Conservation (phyloP, 805 yeast genomes). For the Zygotorulaspora chibaensis region DNA sequence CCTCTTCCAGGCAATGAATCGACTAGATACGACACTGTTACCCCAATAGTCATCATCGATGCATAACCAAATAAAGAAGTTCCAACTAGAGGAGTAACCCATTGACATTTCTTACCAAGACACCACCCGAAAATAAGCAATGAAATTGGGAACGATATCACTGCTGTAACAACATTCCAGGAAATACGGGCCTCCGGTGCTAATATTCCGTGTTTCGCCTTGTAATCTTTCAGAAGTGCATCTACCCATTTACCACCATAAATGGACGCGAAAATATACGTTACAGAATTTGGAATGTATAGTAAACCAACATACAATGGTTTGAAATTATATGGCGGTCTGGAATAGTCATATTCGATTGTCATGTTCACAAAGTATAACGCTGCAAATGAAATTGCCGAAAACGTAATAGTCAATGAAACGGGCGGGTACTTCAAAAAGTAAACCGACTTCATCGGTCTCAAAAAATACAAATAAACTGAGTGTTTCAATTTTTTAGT, state of each 20-base stretch:
- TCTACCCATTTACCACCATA: constrained; percentile 82
- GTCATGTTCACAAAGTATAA: constrained; percentile 74
- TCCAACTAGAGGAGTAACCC: constrained; percentile 80
- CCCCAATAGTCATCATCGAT: constrained; percentile 78
- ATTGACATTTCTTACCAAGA: constrained; percentile 55
- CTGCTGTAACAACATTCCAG: constrained; percentile 65
- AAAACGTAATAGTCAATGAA: constrained; percentile 54
- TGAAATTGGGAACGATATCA: constrained; percentile 56
- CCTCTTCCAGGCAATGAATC: constrained; percentile 85
- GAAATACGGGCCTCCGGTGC: constrained; percentile 79
- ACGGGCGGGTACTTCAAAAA: constrained; percentile 74
- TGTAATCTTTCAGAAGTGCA: constrained; percentile 48
- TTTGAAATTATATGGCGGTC: constrained; percentile 65
- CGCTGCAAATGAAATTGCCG: constrained; percentile 67
- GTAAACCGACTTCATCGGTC: constrained; percentile 59
- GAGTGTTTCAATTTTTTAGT: constrained; percentile 23
- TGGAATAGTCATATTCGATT: constrained; percentile 56
- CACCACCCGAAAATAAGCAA: constrained; percentile 82
- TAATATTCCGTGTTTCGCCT: constrained; percentile 56
- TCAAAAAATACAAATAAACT: constrained; percentile 45
- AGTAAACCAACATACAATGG: constrained; percentile 65
- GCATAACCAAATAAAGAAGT: constrained; percentile 80
- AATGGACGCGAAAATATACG: constrained; percentile 71
- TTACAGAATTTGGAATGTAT: constrained; percentile 78
- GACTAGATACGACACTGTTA: constrained; percentile 73